Evolutionary conservation across 768 basidiomycete species (phyloP).

Genomic region (Boletus rubescentipes): DNA sequence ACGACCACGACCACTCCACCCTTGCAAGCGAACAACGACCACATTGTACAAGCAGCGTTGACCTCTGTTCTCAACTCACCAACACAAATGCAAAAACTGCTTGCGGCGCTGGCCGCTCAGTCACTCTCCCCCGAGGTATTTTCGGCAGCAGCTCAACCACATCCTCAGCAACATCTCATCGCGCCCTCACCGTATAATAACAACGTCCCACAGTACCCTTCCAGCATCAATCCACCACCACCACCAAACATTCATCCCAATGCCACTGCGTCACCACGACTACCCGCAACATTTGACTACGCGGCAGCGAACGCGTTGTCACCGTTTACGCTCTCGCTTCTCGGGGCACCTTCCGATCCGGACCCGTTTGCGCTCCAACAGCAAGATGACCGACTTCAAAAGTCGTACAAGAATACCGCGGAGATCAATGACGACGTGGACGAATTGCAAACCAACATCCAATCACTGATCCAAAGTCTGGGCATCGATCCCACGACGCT

Average conservation of each 20-base stretch:
- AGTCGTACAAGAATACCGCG: constrained; percentile 55
- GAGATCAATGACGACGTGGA: constrained; percentile 76
- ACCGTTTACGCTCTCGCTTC: constrained; percentile 26
- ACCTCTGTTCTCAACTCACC: constrained; percentile 52
- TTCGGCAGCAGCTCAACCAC: constrained; percentile 14
- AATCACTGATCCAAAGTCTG: constrained; percentile 68
- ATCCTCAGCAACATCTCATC: constrained; percentile 26
- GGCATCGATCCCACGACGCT: constrained; percentile 55
- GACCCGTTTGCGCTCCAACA: constrained; percentile 37
- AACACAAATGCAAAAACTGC: constrained; percentile 56
- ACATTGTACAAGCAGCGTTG: constrained; percentile 49
- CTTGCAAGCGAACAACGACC: constrained; percentile 37
- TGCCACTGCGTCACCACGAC: constrained; percentile 9
- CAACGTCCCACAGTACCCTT: constrained; percentile 6
- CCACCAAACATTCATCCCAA: constrained; percentile 3
- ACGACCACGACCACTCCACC: constrained; percentile 9
- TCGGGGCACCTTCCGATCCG: constrained; percentile 26
- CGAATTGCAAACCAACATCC: constrained; percentile 63
- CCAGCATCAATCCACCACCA: neutral
- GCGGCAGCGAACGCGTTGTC: constrained; percentile 21
- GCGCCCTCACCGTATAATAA: constrained; percentile 31
- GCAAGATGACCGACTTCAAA: constrained; percentile 45
- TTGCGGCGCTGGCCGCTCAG: constrained; percentile 41
- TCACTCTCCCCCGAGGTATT: constrained; percentile 25
- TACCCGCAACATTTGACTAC: constrained; percentile 23